phyloP scores from a whole-genome alignment of 2,329 filamentous ascomycete genomes.

The Colletotrichum sp. region DNA sequence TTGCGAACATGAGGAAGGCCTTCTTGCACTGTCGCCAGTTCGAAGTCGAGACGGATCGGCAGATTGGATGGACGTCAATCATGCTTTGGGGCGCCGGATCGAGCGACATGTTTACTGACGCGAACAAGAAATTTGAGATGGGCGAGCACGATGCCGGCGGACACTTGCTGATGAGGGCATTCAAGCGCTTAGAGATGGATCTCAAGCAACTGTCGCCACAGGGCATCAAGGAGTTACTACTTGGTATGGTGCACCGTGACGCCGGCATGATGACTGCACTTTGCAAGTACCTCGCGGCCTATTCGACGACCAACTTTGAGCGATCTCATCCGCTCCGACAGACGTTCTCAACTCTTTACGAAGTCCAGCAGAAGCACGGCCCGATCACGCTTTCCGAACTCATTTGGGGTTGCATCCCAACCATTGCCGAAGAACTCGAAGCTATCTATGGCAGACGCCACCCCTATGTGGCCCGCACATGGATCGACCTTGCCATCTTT shows the following conservation, averaged over 20 bases:
- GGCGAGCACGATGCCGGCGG: constrained; percentile 44
- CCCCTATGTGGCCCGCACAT: constrained; percentile 47
- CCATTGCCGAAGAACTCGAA: constrained; percentile 48
- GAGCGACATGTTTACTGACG: constrained; percentile 48
- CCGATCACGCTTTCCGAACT: constrained; percentile 46
- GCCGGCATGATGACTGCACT: constrained; percentile 50
- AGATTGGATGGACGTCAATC: constrained; percentile 43
- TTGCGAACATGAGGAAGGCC: constrained; percentile 48
- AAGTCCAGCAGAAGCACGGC: constrained; percentile 50
- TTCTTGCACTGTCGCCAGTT: constrained; percentile 49
- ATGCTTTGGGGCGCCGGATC: constrained; percentile 50
- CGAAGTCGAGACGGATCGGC: constrained; percentile 41
- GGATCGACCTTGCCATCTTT: constrained; percentile 46
- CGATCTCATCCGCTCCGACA: constrained; percentile 46
- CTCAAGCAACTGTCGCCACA: constrained; percentile 47
- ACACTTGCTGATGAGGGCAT: constrained; percentile 44
- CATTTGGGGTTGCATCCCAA: constrained; percentile 44
- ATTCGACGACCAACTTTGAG: constrained; percentile 47
- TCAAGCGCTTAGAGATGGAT: constrained; percentile 47
- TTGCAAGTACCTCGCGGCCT: constrained; percentile 50
- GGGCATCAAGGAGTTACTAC: constrained; percentile 45
- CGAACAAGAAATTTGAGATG: constrained; percentile 47
- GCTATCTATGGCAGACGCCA: constrained; percentile 48
- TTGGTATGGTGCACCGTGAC: constrained; percentile 49
- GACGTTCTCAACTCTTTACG: constrained; percentile 47